Evolutionary conservation across 225 moss, liverwort and hornwort species (phyloP).

Genomic region (Physcomitrium patens): DNA sequence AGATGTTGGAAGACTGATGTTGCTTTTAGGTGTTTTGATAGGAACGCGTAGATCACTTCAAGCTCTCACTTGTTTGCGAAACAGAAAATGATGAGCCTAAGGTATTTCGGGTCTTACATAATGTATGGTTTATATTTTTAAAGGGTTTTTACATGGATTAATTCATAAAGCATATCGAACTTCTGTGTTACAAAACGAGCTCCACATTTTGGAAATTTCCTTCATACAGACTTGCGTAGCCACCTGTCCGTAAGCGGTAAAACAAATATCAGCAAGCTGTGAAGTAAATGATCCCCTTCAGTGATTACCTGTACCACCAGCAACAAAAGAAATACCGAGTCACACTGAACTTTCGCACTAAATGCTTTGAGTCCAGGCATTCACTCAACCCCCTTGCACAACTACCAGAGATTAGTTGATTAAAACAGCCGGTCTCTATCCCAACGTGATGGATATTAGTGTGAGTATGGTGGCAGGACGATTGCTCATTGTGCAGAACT

Average conservation of each 20-base stretch:
- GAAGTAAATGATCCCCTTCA: slow-evolving; percentile 32
- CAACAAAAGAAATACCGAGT: neutral
- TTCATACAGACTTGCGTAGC: slow-evolving; percentile 19
- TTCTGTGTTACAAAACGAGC: neutral
- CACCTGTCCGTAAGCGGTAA: neutral
- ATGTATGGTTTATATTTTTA: too few relatives aligned
- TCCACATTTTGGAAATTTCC: slow-evolving; percentile 12
- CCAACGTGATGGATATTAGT: neutral
- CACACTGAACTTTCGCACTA: neutral
- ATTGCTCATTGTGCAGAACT: neutral
- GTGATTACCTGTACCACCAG: slow-evolving; percentile 14
- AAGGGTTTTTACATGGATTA: too few relatives aligned
- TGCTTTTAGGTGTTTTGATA: too few relatives aligned
- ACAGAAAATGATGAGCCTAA: too few relatives aligned
- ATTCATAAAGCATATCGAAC: too few relatives aligned
- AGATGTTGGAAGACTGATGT: too few relatives aligned
- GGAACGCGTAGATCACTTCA: too few relatives aligned
- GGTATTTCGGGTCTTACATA: too few relatives aligned
- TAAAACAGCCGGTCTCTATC: slow-evolving; percentile 16
- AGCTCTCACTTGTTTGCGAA: too few relatives aligned
- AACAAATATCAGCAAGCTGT: slow-evolving; percentile 33
- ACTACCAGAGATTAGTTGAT: neutral
- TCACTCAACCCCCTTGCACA: neutral
- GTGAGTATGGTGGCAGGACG: neutral
- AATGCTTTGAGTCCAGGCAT: neutral